Conservation (phyloP, 1,284 basidiomycete genomes). For the Athelia sp. region DNA sequence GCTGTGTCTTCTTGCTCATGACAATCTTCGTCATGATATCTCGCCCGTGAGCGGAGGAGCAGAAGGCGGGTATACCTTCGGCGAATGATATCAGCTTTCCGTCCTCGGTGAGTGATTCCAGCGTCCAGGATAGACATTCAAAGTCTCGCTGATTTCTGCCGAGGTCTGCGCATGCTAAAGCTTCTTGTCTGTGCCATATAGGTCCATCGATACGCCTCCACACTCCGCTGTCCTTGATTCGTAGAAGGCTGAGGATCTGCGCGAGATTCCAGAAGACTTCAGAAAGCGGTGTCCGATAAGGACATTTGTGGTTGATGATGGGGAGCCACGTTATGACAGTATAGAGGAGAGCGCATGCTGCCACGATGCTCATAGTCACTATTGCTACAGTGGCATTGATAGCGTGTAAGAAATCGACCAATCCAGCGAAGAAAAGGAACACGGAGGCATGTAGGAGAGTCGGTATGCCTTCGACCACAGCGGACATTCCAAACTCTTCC, state of each 20-base stretch:
- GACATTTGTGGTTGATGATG: slow-evolving; percentile 23
- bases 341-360: slow-evolving; percentile 25
- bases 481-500: slow-evolving; percentile 28
- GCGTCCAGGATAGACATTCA: background rate
- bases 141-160: background rate
- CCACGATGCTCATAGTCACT: slow-evolving; percentile 24
- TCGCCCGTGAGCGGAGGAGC: background rate
- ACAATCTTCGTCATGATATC: too few species aligned
- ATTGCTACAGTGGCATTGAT: slow-evolving; percentile 25
- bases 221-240: background rate
- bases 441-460: slow-evolving; percentile 34
- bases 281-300: slow-evolving; percentile 34
- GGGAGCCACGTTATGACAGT: slow-evolving; percentile 27
- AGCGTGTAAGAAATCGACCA: slow-evolving; percentile 29
- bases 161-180: background rate
- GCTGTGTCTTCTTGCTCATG: background rate
- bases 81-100: background rate
- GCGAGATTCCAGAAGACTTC: slow-evolving; percentile 25
- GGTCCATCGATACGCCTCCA: background rate
- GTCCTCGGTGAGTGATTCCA: background rate
- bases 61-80: background rate
- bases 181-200: background rate
- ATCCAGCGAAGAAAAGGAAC: slow-evolving; percentile 36
- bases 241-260: slow-evolving; percentile 1
- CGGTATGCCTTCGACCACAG: slow-evolving; percentile 32